Evolutionary conservation across 495 filamentous ascomycete species (phyloP), one percentile per base, ranked within the genome.

Genomic region (Saxophila tyrrhenica): DNA sequence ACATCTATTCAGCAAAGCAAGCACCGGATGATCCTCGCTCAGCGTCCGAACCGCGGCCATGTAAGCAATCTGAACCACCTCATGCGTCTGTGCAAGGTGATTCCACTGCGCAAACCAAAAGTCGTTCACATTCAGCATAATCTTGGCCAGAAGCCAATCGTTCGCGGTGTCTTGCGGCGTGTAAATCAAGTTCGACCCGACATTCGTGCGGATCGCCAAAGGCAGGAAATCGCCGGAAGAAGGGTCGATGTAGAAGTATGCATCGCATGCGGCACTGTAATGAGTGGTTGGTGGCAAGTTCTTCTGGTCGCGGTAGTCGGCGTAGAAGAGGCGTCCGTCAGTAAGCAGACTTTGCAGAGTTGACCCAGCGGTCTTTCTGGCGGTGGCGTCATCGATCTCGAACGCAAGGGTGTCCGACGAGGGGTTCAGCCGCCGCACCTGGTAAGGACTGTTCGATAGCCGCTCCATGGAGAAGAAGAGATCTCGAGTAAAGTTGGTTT

Each of bases 111-210:
- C 54, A 24, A 50, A 49, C 54, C 54, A 69, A 7, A 65, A 55
- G 54, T 69, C 68, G 48, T 72, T 70, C 20, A 60, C 55, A 48
- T 69, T 70, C 46, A 67, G 65, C 54, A 70, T 64, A 39, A 69
- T 64, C 57, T 72, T 72, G 0, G 67, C 69, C 9, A 72, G 49
- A 32, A 69, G 56, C 69, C 68, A 72, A 56, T 72, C 68, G 17
- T 63, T 62, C 10, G 48, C 23, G 17, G 25, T n/a, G 50, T 72
- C 68, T 7, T 64, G 50, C 22, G 68, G 69, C 16, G 68, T 72
- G 57, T 72, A 72, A 54, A 64, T 59, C 29, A 72, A 50, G 50
- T 67, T 48, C n/a, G 51, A 57, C 2, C 64, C 64, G 25, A 60
- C 58, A 29, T 69, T 70, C 2, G 69, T 67, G 44, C 62, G 59